Conservation (phyloP, 768 basidiomycete genomes). For the Panaeolus papilionaceus region DNA sequence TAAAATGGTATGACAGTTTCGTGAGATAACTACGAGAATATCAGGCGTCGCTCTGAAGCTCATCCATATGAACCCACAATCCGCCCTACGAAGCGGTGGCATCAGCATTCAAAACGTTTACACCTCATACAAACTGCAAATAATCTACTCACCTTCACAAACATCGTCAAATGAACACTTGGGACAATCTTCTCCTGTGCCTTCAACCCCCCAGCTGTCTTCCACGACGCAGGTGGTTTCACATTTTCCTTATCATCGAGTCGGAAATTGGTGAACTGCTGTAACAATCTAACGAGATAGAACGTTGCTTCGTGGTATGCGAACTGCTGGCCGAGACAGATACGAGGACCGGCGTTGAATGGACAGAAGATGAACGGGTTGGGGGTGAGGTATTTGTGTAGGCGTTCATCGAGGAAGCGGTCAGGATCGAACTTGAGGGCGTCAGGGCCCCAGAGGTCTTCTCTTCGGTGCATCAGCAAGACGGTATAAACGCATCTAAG, state of each 20-base stretch:
- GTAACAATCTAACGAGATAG: slow-evolving; percentile 55
- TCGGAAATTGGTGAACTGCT: slow-evolving; percentile 44
- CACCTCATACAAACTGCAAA: background rate
- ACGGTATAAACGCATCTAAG: slow-evolving; percentile 40
- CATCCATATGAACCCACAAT: slow-evolving; percentile 14
- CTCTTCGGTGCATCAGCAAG: slow-evolving; percentile 47
- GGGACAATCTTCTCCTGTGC: slow-evolving; percentile 39
- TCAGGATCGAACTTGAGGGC: slow-evolving; percentile 69
- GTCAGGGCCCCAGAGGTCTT: slow-evolving; percentile 66
- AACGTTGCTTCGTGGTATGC: slow-evolving; percentile 55
- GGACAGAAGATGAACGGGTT: slow-evolving; percentile 63
- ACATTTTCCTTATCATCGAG: slow-evolving; percentile 46
- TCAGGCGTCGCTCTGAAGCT: background rate
- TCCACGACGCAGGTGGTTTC: slow-evolving; percentile 47
- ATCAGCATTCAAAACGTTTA: background rate
- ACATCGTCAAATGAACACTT: slow-evolving; percentile 43
- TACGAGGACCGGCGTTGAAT: slow-evolving; percentile 55
- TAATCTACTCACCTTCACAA: slow-evolving; percentile 40
- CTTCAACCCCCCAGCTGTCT: slow-evolving; percentile 33
- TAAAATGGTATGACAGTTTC: no score
- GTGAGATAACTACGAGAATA: background rate
- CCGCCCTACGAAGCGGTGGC: slow-evolving; percentile 3
- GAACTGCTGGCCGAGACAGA: slow-evolving; percentile 56
- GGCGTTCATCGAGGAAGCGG: slow-evolving; percentile 64
- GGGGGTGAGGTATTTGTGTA: slow-evolving; percentile 56